Evolutionary conservation across 768 basidiomycete genomes (phyloP).

Genomic region (Xerocomellus intermedius): DNA sequence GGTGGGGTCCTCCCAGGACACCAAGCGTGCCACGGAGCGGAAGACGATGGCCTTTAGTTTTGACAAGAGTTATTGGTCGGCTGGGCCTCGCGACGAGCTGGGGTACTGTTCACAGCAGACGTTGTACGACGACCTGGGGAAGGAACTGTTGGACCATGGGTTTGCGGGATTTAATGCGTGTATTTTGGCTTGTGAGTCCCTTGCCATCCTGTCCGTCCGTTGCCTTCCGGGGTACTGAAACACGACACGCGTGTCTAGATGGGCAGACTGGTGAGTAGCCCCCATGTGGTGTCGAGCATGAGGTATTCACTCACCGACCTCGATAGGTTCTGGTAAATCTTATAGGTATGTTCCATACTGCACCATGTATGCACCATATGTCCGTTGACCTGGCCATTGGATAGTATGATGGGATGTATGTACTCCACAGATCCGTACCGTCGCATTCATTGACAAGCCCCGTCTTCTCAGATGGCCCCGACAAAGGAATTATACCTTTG

Average conservation of each 20-base stretch:
- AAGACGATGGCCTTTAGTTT: constrained; percentile 91
- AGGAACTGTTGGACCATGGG: constrained; percentile 91
- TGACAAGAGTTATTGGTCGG: constrained; percentile 98
- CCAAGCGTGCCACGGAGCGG: constrained; percentile 84
- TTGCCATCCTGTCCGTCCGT: constrained; percentile 1
- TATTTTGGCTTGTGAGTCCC: constrained; percentile 92
- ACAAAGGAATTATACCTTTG: constrained; percentile 97
- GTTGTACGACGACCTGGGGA: constrained; percentile 90
- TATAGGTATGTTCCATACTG: constrained; percentile 62
- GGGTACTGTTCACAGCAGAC: constrained; percentile 94
- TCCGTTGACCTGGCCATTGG: constrained; percentile 9
- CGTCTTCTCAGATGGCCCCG: constrained; percentile 69
- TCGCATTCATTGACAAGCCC: constrained; percentile 3
- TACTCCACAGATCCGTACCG: constrained; percentile 22
- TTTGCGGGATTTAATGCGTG: constrained; percentile 98
- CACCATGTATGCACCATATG: background rate
- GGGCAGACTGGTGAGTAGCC: constrained; percentile 78
- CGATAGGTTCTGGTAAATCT: constrained; percentile 83
- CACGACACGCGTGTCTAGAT: constrained; percentile 34
- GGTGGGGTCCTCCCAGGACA: constrained; percentile 58
- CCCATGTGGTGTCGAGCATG: background rate
- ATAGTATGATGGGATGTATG: constrained; percentile 95
- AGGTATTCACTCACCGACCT: constrained; percentile 5
- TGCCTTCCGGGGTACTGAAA: background rate
- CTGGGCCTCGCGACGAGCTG: constrained; percentile 84